Conservation (phyloP, 2,329 filamentous ascomycete genomes). For the Diaporthe longicolla region DNA sequence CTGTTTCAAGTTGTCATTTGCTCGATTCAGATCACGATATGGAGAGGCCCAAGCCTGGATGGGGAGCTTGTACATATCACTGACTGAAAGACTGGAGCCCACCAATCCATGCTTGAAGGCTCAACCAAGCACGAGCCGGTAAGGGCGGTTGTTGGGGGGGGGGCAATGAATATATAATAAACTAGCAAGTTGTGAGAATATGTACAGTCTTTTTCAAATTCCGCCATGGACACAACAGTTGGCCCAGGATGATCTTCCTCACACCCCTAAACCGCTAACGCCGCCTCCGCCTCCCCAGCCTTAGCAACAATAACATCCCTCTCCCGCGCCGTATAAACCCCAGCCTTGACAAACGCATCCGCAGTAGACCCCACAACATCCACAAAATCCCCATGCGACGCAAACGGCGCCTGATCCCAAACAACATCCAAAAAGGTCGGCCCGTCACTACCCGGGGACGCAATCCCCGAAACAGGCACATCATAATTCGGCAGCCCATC, state of each 20-base stretch:
- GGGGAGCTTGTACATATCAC: too few species aligned
- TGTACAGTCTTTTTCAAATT: background rate
- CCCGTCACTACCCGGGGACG: slow-evolving; percentile 50
- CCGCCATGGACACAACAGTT: background rate
- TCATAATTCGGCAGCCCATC: slow-evolving; percentile 50
- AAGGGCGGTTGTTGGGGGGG: too few species aligned
- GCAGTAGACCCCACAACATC: background rate
- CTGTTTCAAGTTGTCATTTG: too few species aligned
- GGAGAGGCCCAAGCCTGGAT: too few species aligned
- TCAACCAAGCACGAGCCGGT: too few species aligned
- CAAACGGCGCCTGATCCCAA: slow-evolving; percentile 52
- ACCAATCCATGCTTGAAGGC: too few species aligned
- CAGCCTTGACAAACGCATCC: background rate
- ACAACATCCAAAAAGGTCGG: slow-evolving; percentile 52
- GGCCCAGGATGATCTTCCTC: background rate
- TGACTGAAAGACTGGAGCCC: too few species aligned
- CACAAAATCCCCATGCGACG: background rate
- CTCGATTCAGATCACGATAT: too few species aligned
- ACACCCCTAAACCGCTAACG: background rate
- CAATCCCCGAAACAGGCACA: slow-evolving; percentile 49
- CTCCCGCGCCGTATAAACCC: background rate
- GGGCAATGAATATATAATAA: too few species aligned
- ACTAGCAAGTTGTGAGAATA: too few species aligned
- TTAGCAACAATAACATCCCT: slow-evolving; percentile 1
- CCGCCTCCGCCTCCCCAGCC: slow-evolving; percentile 9